These are phyloP conservation scores for Malus hybrid DNA, from an alignment of 331 rosid species.

Conservation along the genomic window DNA sequence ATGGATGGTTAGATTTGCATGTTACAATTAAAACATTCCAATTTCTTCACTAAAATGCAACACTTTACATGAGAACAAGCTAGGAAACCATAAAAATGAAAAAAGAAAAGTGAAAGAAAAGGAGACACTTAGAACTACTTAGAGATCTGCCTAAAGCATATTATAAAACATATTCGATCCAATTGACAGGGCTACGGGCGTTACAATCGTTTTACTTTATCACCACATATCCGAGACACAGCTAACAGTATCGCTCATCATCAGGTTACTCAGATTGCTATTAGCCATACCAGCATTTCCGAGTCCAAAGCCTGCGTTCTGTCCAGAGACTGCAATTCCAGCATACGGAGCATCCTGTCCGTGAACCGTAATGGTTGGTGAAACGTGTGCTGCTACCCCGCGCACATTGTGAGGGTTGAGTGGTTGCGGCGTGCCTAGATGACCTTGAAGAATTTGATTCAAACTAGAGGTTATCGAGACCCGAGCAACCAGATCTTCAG, in stretches of 20 bases:
- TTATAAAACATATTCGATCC: neutral
- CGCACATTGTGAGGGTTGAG: slow-evolving; percentile 18
- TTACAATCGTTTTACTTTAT: neutral
- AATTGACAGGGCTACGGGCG: neutral
- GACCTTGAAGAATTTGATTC: slow-evolving; percentile 50
- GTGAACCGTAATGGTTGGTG: slow-evolving; percentile 49
- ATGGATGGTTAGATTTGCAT: too few species aligned
- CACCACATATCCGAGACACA: slow-evolving; percentile 34
- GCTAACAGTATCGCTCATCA: slow-evolving; percentile 36
- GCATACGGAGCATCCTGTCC: slow-evolving; percentile 43
- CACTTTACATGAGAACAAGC: neutral
- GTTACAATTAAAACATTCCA: neutral
- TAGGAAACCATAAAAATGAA: neutral
- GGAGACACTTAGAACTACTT: neutral
- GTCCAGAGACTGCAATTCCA: slow-evolving; percentile 38
- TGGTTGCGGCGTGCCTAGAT: slow-evolving; percentile 35
- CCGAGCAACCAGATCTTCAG: slow-evolving; percentile 85
- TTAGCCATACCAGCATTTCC: slow-evolving; percentile 23
- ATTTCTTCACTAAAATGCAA: neutral
- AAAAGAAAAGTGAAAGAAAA: neutral
- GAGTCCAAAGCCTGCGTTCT: slow-evolving; percentile 29
- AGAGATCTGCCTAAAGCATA: neutral
- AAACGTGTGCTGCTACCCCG: slow-evolving; percentile 43
- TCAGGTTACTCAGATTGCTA: slow-evolving; percentile 27
- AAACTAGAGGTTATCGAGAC: slow-evolving; percentile 45